phyloP scores from a whole-genome alignment of 2,329 filamentous ascomycete genomes.

The Penicillium digitatum region DNA sequence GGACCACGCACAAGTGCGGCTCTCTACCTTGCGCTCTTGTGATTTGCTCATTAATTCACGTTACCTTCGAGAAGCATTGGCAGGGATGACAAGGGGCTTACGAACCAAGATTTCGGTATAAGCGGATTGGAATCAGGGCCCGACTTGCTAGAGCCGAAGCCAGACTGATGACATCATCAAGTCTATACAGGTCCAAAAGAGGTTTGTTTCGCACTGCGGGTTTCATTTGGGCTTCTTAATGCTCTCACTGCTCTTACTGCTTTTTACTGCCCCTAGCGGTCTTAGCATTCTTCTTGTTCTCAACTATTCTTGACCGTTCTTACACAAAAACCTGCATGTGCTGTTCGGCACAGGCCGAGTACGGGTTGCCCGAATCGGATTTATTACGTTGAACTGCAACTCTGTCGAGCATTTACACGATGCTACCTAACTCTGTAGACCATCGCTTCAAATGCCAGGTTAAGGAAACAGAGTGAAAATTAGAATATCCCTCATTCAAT shows the following conservation, averaged over 20 bases:
- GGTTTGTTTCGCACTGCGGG: too few relatives aligned
- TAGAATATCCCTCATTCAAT: neutral
- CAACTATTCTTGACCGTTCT: too few relatives aligned
- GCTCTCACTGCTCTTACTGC: neutral
- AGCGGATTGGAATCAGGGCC: neutral
- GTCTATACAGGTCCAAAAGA: neutral
- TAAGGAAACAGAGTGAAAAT: neutral
- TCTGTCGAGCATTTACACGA: neutral
- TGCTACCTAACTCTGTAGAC: neutral
- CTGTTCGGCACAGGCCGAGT: neutral
- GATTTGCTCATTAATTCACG: neutral
- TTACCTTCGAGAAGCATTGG: neutral
- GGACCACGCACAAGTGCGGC: neutral
- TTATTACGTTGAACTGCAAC: neutral
- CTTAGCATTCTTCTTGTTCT: too few relatives aligned
- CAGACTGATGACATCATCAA: neutral
- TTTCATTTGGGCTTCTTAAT: neutral
- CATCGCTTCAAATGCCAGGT: neutral
- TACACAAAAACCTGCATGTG: too few relatives aligned
- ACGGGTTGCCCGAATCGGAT: constrained; percentile 6
- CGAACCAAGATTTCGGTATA: neutral
- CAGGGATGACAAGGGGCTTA: neutral
- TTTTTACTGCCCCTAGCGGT: too few relatives aligned
- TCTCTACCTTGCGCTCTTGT: neutral
- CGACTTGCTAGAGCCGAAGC: neutral